Conservation (phyloP, 2,329 filamentous ascomycete species). For the Orbilia quercus region DNA sequence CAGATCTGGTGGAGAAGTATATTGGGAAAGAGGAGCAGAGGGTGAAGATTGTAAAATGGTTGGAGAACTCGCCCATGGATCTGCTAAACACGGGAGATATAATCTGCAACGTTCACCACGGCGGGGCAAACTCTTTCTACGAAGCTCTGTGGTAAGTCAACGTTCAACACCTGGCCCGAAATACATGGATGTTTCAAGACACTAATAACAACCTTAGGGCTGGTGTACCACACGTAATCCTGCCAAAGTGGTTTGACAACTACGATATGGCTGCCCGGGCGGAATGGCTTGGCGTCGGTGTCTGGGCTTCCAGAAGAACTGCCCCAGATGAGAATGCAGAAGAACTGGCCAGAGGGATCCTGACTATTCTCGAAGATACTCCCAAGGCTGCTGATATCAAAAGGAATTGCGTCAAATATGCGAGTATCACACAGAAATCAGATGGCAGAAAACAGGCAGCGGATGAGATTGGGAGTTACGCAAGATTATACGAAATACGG, state of each 20-base stretch:
- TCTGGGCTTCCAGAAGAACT: conserved; percentile 54
- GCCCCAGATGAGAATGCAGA: conserved; percentile 54
- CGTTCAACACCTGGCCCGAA: background rate
- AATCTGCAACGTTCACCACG: conserved; percentile 65
- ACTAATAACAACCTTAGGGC: conserved; percentile 34
- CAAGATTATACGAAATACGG: conserved; percentile 27
- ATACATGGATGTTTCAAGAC: conserved; percentile 1
- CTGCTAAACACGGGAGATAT: conserved; percentile 63
- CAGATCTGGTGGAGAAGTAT: conserved; percentile 17
- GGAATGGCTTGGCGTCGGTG: conserved; percentile 57
- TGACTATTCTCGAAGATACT: conserved; percentile 32
- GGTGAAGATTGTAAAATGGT: conserved; percentile 54
- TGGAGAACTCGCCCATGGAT: conserved; percentile 52
- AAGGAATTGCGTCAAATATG: conserved; percentile 37
- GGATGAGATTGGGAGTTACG: conserved; percentile 52
- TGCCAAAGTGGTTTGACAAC: conserved; percentile 58
- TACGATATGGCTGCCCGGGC: conserved; percentile 58
- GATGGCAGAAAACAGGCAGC: conserved; percentile 49
- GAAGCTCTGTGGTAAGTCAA: conserved; percentile 63
- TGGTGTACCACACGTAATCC: conserved; percentile 57
- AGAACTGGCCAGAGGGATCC: conserved; percentile 32
- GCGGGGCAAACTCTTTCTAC: conserved; percentile 66
- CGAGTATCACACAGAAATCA: conserved; percentile 21
- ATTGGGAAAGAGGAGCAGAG: conserved; percentile 15
- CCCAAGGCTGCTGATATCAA: conserved; percentile 20